These are phyloP conservation scores for Erodium texanum DNA, from an alignment of 441 rosid species.

Conservation along the genomic window DNA sequence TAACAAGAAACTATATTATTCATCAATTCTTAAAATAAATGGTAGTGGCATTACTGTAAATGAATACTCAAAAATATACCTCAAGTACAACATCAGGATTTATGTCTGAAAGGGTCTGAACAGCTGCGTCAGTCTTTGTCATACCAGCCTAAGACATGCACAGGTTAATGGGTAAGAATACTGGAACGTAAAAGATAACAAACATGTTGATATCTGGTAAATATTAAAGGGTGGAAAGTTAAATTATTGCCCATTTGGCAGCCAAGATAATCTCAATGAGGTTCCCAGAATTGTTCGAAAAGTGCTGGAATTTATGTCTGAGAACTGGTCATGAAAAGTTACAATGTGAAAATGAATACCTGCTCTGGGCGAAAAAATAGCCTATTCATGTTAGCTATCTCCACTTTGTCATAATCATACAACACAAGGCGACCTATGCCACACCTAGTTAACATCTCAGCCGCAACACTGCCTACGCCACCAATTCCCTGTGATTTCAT, in stretches of 20 bases:
- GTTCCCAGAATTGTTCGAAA: neutral
- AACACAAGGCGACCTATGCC: constrained; percentile 92
- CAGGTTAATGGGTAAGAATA: neutral
- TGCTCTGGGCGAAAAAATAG: constrained; percentile 95
- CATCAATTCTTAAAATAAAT: neutral
- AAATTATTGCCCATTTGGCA: neutral
- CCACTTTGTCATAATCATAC: constrained; percentile 92
- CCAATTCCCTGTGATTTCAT: constrained; percentile 64
- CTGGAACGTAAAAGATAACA: neutral
- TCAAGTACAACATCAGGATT: constrained; percentile 92
- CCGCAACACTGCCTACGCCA: constrained; percentile 98
- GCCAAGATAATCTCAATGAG: neutral
- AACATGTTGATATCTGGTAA: neutral
- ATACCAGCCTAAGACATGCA: constrained; percentile 61
- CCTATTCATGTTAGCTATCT: constrained; percentile 95
- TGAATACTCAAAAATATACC: constrained; percentile 22
- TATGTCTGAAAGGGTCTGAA: constrained; percentile 86
- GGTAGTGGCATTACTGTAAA: neutral
- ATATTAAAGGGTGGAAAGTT: neutral
- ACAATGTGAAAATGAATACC: constrained; percentile 31
- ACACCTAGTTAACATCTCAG: constrained; percentile 97
- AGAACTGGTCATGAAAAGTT: neutral
- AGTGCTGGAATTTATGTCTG: neutral
- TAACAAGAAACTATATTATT: constrained; percentile 7
- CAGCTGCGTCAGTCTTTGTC: constrained; percentile 99